Evolutionary conservation across 768 basidiomycete genomes (phyloP), one percentile per base, ranked within the genome.

Genomic region (Myochromella boudieri): DNA sequence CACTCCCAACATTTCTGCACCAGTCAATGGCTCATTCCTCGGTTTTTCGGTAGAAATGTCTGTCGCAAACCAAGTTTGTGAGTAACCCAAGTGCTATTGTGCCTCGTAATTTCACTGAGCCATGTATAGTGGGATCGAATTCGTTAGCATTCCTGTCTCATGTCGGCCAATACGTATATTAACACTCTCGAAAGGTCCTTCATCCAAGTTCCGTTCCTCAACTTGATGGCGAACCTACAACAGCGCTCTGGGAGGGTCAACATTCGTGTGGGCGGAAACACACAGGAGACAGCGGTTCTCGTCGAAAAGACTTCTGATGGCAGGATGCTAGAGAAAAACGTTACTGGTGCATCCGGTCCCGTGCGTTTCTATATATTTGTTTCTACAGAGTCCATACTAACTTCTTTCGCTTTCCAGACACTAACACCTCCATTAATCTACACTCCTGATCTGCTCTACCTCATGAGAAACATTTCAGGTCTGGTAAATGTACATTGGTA

Each of bases 211-310:
- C 75, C 82, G 0, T 89, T 91, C 68, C 74, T 91, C 15, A 91
- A 92, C 59, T 71, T 91, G 22, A 80, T 93, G 74, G 74, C 78
- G 2, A 85, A 87, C 55, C 68, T 93, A n/a, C 72, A 71, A 42
- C 71, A 79, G 52, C 75, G 90, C 17, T 77, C 79, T 3, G 88
- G 87, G 3, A 57, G 64, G 3, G 79, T 88, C 9, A 67, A 75
- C 7, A 64, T 91, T 18, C 80, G 89, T 42, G 70, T 91, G 0
- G 88, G 89, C n/a, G 89, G 89, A 33, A 91, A 91, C 63, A 82
- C 85, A 0, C 90, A 91, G 58, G 89, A 93, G 42, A 74, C 70
- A 1, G 84, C 81, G 2, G 59, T 67, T 5, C 60, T 81, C 46
- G 81, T 80, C 6, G 64, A 68, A 27, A 71, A 66, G 27, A 75